Evolutionary conservation across 2,329 filamentous ascomycete genomes (phyloP), one percentile per base, ranked within the genome.

Genomic region (Fusarium sambucinum): DNA sequence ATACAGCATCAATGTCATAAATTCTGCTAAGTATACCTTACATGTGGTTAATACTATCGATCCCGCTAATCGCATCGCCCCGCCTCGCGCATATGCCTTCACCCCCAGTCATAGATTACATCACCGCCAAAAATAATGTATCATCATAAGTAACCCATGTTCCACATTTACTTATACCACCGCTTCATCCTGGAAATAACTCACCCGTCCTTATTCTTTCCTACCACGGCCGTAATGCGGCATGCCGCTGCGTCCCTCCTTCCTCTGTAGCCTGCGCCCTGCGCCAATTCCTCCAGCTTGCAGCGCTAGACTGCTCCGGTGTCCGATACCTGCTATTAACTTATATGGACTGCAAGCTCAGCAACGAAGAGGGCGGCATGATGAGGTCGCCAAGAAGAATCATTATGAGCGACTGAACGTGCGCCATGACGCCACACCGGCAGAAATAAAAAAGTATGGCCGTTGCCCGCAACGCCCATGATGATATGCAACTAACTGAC

Each of bases 361-460:
- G 38, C 47, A 72, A 48, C 67, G 55, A 52, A 62, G 68, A 62
- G 44, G 63, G 30, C 59, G 55, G 8, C 68, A 67, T 44, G 61
- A 73, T 17, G 68, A 66, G 29, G 54, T 72, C 40, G 61, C 68
- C 53, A 52, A 57, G 23, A 82, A 76, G 71, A 93, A 89, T 65
- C 91, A 97, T 81, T 99, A 99, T 80, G 91, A 95, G 73, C 89
- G 90, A 40, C 86, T 99, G 52, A 87, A 90, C 41, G 79, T 99
- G n/a, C 80, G 87, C 1, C 84, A 85, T 41, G 86, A 86, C 68
- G 94, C 95, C 40, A 88, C 91, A 17, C 81, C 87, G 1, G 82
- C 84, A 11, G 93, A 97, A 54, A 94, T 98, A 65, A 98, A 98
- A 80, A 95, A 92, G 90, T 93, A 55, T 12, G 74, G 47, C 19